phyloP scores from a whole-genome alignment of 257 asterid species.

The Eustoma russellianum region DNA sequence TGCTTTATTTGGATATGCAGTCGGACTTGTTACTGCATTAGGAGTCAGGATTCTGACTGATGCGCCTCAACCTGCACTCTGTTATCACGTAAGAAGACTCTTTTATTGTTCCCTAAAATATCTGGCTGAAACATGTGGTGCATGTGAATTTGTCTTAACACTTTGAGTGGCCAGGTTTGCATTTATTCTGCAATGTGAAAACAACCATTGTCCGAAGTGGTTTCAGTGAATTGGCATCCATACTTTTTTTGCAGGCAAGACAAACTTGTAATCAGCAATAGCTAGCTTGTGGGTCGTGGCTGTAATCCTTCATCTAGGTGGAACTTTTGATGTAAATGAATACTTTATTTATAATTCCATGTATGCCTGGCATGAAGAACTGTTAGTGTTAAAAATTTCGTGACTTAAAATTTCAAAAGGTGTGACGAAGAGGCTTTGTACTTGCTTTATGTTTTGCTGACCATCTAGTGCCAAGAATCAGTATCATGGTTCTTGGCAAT shows the following conservation, averaged over 20 bases:
- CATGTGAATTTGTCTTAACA: not conserved
- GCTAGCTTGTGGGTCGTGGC: conserved; percentile 97
- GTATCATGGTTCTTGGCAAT: too few species aligned
- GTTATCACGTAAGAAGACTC: not conserved
- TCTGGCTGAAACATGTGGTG: not conserved
- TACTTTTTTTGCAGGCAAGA: too few species aligned
- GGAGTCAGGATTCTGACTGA: conserved; percentile 85
- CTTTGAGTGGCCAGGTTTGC: too few species aligned
- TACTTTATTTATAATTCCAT: conserved; percentile 10
- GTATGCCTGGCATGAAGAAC: not conserved
- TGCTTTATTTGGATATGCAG: conserved; percentile 74
- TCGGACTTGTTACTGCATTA: conserved; percentile 77
- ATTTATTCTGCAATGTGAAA: too few species aligned
- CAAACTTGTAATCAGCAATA: too few species aligned
- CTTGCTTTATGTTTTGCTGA: too few species aligned
- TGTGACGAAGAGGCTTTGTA: conserved; percentile 75
- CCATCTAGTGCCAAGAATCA: too few species aligned
- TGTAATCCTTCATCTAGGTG: conserved; percentile 96
- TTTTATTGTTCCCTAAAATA: not conserved
- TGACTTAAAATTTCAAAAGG: conserved; percentile 37
- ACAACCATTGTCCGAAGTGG: too few species aligned
- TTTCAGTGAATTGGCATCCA: too few species aligned
- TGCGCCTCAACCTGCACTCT: conserved; percentile 91
- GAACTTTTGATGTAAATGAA: conserved; percentile 77
- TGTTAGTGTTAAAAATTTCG: conserved; percentile 1